Evolutionary conservation across 2,329 filamentous ascomycete genomes (phyloP).

Genomic region (Talaromyces sp.): DNA sequence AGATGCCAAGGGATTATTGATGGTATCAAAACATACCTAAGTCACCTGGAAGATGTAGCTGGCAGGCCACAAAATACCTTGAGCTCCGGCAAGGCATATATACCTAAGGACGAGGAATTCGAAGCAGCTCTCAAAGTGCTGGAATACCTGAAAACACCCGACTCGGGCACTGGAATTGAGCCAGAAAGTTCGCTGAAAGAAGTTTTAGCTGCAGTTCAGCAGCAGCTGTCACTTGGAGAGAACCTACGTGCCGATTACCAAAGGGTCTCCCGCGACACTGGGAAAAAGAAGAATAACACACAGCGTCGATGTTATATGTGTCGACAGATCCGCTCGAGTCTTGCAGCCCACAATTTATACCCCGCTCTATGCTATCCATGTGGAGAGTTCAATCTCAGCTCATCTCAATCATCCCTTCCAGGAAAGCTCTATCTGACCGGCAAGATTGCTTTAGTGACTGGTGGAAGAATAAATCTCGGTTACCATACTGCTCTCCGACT

Average conservation of each 20-base stretch:
- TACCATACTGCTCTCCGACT: too few relatives aligned
- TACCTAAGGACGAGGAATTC: constrained; percentile 16
- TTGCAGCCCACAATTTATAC: constrained; percentile 27
- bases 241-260: constrained; percentile 2
- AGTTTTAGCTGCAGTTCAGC: constrained; percentile 9
- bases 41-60: constrained; percentile 14
- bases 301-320: constrained; percentile 39
- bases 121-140: constrained; percentile 22
- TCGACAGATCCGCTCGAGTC: constrained; percentile 19
- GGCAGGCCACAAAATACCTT: not conserved
- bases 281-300: too few relatives aligned
- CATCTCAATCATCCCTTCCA: too few relatives aligned
- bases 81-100: constrained; percentile 1
- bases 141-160: constrained; percentile 20
- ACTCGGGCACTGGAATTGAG: constrained; percentile 4
- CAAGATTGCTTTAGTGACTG: too few relatives aligned
- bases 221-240: constrained; percentile 10
- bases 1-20: constrained; percentile 22
- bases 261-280: not conserved
- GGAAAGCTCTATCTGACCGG: too few relatives aligned
- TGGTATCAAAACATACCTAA: constrained; percentile 21
- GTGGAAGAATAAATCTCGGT: too few relatives aligned
- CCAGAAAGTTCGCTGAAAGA: constrained; percentile 10
- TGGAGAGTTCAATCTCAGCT: too few relatives aligned
- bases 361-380: constrained; percentile 33